Evolutionary conservation across 768 basidiomycete genomes (phyloP).

Genomic region (Imleria badia): DNA sequence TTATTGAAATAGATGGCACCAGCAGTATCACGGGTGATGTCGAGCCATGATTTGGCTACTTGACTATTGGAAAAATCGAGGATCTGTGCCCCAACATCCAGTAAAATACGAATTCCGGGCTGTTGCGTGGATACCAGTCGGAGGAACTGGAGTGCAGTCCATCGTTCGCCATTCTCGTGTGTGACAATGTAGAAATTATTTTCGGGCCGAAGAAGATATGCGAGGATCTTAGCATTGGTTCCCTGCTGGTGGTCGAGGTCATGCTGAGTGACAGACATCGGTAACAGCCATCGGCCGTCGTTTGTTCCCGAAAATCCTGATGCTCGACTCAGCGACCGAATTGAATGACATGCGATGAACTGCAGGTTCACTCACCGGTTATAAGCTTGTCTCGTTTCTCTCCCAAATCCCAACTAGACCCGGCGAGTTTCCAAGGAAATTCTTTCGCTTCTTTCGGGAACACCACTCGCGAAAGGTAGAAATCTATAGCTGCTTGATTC

Average conservation of each 20-base stretch:
- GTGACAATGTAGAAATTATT: slow-evolving; percentile 11
- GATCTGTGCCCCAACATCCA: slow-evolving; percentile 46
- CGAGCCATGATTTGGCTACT: slow-evolving; percentile 42
- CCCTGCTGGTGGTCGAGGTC: slow-evolving; percentile 26
- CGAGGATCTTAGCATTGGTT: slow-evolving; percentile 42
- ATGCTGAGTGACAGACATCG: slow-evolving; percentile 28
- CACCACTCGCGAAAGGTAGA: slow-evolving; percentile 28
- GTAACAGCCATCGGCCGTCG: slow-evolving; percentile 36
- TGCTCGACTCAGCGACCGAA: not conserved
- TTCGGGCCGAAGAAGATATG: slow-evolving; percentile 23
- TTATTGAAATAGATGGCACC: slow-evolving; percentile 30
- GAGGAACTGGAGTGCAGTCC: not conserved
- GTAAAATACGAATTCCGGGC: not conserved
- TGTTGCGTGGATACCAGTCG: not conserved
- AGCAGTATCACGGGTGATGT: slow-evolving; percentile 2
- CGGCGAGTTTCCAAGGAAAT: slow-evolving; percentile 28
- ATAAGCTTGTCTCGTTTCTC: slow-evolving; percentile 9
- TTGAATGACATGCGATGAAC: not conserved
- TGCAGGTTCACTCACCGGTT: slow-evolving; percentile 1
- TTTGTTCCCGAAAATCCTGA: slow-evolving; percentile 41
- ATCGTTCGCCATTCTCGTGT: not conserved
- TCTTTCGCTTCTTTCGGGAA: slow-evolving; percentile 34
- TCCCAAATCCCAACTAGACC: slow-evolving; percentile 36
- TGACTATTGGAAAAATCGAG: slow-evolving; percentile 45
- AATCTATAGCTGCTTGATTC: slow-evolving; percentile 5